Evolutionary conservation across 148 eudicot genomes (phyloP).

Genomic region (Persicaria maculosa): DNA sequence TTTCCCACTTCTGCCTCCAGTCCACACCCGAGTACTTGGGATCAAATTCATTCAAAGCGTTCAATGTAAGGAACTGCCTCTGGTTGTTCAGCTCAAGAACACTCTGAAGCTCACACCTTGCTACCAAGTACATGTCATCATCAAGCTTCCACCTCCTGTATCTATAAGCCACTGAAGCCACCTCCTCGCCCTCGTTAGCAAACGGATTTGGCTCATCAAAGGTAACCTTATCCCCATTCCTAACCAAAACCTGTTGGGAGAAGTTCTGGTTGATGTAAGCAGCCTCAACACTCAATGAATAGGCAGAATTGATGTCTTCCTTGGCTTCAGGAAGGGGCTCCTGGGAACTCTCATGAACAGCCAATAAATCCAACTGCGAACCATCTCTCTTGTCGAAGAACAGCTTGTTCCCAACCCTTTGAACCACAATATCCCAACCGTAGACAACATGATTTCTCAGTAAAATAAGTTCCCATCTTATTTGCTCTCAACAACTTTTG

Average conservation of each 20-base stretch:
- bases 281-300: conserved; percentile 76
- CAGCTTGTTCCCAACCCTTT: conserved; percentile 83
- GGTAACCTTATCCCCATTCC: conserved; percentile 62
- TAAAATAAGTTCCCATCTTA: no score
- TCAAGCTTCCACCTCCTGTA: conserved; percentile 90
- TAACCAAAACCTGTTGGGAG: conserved; percentile 80
- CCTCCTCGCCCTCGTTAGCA: conserved; percentile 88
- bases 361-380: conserved; percentile 64
- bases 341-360: conserved; percentile 82
- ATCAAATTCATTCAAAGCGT: conserved; percentile 92
- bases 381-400: conserved; percentile 90
- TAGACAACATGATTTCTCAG: conserved; percentile 33
- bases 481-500: no score
- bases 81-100: conserved; percentile 52
- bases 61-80: conserved; percentile 62
- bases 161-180: conserved; percentile 80
- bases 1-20: conserved; percentile 93
- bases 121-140: conserved; percentile 60
- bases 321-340: conserved; percentile 83
- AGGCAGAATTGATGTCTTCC: conserved; percentile 80
- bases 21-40: conserved; percentile 85
- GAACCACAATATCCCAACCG: conserved; percentile 90
- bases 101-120: conserved; percentile 85
- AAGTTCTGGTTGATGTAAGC: conserved; percentile 89
- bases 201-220: conserved; percentile 88